These are phyloP conservation scores for Ceratocystiopsis sp. DNA, from an alignment of 2,329 filamentous ascomycete species.

Conservation along the genomic window DNA sequence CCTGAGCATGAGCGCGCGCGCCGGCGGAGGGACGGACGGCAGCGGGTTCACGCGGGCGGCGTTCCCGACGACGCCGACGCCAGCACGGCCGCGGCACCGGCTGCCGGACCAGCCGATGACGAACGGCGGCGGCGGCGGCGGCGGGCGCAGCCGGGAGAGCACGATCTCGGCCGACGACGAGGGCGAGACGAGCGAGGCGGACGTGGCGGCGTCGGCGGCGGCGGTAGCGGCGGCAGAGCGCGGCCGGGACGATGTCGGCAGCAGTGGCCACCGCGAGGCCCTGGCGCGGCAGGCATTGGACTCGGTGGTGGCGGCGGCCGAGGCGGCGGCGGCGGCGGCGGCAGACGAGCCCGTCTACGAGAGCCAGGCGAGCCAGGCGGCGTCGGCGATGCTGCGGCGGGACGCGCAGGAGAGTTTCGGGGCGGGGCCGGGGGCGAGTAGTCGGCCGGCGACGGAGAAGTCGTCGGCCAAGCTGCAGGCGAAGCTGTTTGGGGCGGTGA, in stretches of 20 bases:
- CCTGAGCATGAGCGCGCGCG: neutral
- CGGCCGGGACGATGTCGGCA: slow-evolving; percentile 6
- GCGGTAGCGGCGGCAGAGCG: neutral
- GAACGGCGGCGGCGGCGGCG: slow-evolving; percentile 33
- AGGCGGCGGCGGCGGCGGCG: neutral
- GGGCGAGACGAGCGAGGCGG: neutral
- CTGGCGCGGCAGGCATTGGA: slow-evolving; percentile 33
- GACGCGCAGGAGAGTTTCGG: slow-evolving; percentile 37
- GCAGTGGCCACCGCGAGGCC: slow-evolving; percentile 27
- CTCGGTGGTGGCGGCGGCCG: slow-evolving; percentile 5
- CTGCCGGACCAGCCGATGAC: slow-evolving; percentile 7
- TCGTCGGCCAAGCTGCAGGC: slow-evolving; percentile 31
- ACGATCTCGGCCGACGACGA: slow-evolving; percentile 56
- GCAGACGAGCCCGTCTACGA: slow-evolving; percentile 39
- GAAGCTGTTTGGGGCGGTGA: slow-evolving; percentile 29
- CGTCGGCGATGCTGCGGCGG: slow-evolving; percentile 55
- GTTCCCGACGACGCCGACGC: slow-evolving; percentile 25
- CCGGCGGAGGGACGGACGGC: too few species aligned
- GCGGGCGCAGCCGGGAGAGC: slow-evolving; percentile 62
- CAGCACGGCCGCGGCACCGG: slow-evolving; percentile 6
- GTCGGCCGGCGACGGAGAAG: slow-evolving; percentile 18
- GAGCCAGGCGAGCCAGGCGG: slow-evolving; percentile 63
- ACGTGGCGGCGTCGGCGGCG: neutral
- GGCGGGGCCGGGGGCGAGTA: slow-evolving; percentile 24
- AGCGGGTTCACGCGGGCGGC: slow-evolving; percentile 13